These are phyloP conservation scores for Mortierella sp. DNA, from an alignment of 371 early-diverging fungal species.

Conservation along the genomic window DNA sequence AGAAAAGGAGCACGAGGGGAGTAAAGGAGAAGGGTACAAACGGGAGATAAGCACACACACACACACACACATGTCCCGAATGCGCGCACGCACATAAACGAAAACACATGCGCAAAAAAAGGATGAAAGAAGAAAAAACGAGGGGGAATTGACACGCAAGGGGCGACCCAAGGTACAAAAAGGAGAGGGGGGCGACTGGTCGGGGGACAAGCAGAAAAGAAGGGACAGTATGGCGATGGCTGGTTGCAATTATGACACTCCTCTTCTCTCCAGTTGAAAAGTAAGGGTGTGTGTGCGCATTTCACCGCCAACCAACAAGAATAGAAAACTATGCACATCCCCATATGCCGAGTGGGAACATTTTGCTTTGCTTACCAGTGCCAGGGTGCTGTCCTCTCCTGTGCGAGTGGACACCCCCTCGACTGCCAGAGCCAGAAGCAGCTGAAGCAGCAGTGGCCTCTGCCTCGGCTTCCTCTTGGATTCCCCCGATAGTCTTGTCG, in stretches of 20 bases:
- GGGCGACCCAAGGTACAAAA: conserved; percentile 9
- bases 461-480: conserved; percentile 8
- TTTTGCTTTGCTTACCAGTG: conserved; percentile 18
- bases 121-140: not conserved
- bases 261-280: not conserved
- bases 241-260: not conserved
- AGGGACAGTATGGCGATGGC: not conserved
- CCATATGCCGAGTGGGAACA: not conserved
- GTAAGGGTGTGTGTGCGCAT: not conserved
- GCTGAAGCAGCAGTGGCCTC: not conserved
- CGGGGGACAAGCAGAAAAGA: not conserved
- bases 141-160: conserved; percentile 8
- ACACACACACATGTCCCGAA: not conserved
- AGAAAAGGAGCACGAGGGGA: conserved; percentile 3
- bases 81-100: not conserved
- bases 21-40: not conserved
- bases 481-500: conserved; percentile 15
- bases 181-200: not conserved
- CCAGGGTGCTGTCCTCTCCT: not conserved
- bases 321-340: not conserved
- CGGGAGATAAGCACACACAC: conserved; percentile 1
- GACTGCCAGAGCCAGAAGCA: not conserved
- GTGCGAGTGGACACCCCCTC: not conserved
- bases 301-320: not conserved
- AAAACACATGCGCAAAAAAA: not conserved